Base-by-base conservation (phyloP, 805 yeast genomes). In the Tetrapisispora fleetii region DNA sequence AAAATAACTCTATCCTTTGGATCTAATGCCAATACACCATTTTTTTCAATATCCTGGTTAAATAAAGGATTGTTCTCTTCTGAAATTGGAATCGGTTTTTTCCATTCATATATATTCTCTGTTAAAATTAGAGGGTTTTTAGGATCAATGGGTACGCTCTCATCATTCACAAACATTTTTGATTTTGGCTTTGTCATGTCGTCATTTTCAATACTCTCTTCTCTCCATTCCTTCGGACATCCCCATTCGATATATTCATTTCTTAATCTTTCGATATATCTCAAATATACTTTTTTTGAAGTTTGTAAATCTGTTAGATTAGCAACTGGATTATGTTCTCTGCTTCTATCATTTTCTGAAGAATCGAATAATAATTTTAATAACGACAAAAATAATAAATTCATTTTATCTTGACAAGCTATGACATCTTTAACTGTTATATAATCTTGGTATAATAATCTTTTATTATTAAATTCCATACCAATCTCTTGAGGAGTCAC, bases 171-270 rank as follows among this genome's bases (percentile, higher is more conserved):
- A 37, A 58, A 58, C 14, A 47, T 19, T 45, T 50, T 47, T 4
- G 54, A 48, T 40, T 48, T 47, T 11, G 57, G 57, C 42, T 43
- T 41, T 4, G 45, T 27, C 7, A 55, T 45, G 18, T 52, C 52
- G 5, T 37, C 22, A 16, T 16, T 37, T 19, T 35, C 37, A n/a
- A 11, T 24, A 7, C 19, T 2, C 14, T 13, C n/a, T 17, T 21
- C 24, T 10, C 57, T 46, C 64, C 64, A 60, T 50, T 58, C 60
- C 14, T 45, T 49, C 17, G 64, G 64, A 41, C 57, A 58, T 13
- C 64, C 64, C 61, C 61, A 60, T 35, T 58, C 56, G 13, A 21
- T 10, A 2, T 57, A 57, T 17, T 43, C 40, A 4, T 21, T 32
- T 19, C 57, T 51, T 30, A 60, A 28, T 43, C 50, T 51, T 4